Evolutionary conservation across 1,284 basidiomycete genomes (phyloP), one percentile per base, ranked within the genome.

Genomic region (Irpex sp.): DNA sequence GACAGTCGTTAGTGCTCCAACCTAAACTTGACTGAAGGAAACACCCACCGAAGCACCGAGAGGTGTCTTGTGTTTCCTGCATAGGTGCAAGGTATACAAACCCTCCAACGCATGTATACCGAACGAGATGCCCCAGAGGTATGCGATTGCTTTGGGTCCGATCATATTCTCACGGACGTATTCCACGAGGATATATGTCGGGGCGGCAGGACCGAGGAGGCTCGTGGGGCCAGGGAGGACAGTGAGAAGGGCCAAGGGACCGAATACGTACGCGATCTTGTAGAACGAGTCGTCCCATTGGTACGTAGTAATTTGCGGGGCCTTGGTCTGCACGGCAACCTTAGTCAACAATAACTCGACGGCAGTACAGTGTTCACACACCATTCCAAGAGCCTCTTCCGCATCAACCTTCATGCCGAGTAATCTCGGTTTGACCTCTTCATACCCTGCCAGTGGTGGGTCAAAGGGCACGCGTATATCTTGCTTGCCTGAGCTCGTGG

Each of bases 361-460:
- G 26, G 3, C 3, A 57, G 59, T 58, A 49, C 13, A 64, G 3
- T 13, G 4, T 9, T 40, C 40, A 76, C 83, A 57, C 63, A 90
- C 91, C 88, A 91, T 92, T 34, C 89, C 89, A 5, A 92, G 79
- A 0, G 83, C 81, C 71, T 89, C 88, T 71, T 91, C 87, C 0
- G 89, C 87, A 37, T 88, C 78, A 0, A 83, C 83, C 72, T 90
- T 91, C 90, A 92, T 92, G 60, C 81, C 78, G 44, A 92, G 77
- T 21, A 93, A 73, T 15, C 91, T 84, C 5, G 90, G 89, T 70
- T 92, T 92, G 40, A 92, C 91, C 59, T 91, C 90, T 1, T 91
- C 87, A 70, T 93, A 93, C 0, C 87, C 85, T 5, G 77, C 69
- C 37, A 93, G 77, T 1, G 88, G 89, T 1, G 91, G 91, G 40